phyloP scores from a whole-genome alignment of 176 grass and related monocot species.

The Avena eriantha region DNA sequence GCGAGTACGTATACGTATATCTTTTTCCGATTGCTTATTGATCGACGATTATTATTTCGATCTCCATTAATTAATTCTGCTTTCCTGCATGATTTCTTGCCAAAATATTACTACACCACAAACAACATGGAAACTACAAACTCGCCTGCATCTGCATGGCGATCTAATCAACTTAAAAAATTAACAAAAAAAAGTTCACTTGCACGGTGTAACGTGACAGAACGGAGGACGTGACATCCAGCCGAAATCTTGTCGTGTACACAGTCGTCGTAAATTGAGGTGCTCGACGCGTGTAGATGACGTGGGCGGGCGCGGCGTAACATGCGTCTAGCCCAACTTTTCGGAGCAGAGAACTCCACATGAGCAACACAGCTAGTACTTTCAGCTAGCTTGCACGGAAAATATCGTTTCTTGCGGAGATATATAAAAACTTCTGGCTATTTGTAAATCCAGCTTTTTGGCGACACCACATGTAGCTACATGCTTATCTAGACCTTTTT shows the following conservation, averaged over 20 bases:
- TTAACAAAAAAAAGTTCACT: neutral
- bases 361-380: too few species aligned
- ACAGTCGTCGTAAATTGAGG: too few species aligned
- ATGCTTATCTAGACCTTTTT: too few species aligned
- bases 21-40: neutral
- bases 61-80: neutral
- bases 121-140: neutral
- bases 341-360: too few species aligned
- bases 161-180: neutral
- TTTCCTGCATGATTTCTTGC: conserved; percentile 6
- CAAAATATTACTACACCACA: neutral
- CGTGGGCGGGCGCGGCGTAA: neutral
- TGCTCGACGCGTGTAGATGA: conserved; percentile 20
- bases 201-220: neutral
- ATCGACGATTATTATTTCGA: too few species aligned
- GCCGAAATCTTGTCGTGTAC: too few species aligned
- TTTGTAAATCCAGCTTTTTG: too few species aligned
- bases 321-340: neutral
- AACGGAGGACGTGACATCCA: neutral
- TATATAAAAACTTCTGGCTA: too few species aligned
- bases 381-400: neutral
- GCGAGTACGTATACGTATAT: neutral
- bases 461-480: too few species aligned
- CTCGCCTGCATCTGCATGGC: neutral
- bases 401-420: too few species aligned